A percentile compares a stretch with the other conserved stretches of the same genome.
Evolutionary conservation across 176 grass and related monocot genomes (phyloP).

Genomic region (Carex pumila): DNA sequence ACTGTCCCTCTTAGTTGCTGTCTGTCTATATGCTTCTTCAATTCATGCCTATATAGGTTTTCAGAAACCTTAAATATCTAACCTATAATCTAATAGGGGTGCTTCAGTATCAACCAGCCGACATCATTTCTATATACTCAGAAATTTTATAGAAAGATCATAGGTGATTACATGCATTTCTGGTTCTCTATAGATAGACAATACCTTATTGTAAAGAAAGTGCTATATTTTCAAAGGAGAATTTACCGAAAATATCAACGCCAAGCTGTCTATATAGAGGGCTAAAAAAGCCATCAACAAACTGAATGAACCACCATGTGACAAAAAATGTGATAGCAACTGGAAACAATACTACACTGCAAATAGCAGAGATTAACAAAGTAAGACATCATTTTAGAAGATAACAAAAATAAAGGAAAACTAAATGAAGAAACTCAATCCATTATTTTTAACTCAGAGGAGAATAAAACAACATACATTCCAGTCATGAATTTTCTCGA

Average conservation of each 20-base stretch:
- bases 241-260: slow-evolving; percentile 85
- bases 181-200: not conserved
- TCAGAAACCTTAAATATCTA: not conserved
- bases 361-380: slow-evolving; percentile 16
- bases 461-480: slow-evolving; percentile 51
- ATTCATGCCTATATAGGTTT: not conserved
- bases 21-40: not conserved
- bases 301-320: slow-evolving; percentile 99
- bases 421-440: not conserved
- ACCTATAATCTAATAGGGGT: not conserved
- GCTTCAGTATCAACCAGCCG: not conserved
- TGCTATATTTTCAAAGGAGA: not conserved
- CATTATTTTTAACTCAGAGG: not conserved
- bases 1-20: not conserved
- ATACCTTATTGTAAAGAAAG: not conserved
- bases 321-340: slow-evolving; percentile 97
- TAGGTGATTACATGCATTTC: not conserved
- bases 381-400: not conserved
- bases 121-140: not conserved
- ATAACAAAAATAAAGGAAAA: not conserved
- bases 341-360: slow-evolving; percentile 95
- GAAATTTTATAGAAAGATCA: not conserved
- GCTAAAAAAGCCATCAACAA: slow-evolving; percentile 99
- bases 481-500: slow-evolving; percentile 99
- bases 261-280: slow-evolving; percentile 88